These are phyloP conservation scores for Echinochloa phyllopogon DNA, from an alignment of 176 grass and related monocot genomes.

Conservation along the genomic window DNA sequence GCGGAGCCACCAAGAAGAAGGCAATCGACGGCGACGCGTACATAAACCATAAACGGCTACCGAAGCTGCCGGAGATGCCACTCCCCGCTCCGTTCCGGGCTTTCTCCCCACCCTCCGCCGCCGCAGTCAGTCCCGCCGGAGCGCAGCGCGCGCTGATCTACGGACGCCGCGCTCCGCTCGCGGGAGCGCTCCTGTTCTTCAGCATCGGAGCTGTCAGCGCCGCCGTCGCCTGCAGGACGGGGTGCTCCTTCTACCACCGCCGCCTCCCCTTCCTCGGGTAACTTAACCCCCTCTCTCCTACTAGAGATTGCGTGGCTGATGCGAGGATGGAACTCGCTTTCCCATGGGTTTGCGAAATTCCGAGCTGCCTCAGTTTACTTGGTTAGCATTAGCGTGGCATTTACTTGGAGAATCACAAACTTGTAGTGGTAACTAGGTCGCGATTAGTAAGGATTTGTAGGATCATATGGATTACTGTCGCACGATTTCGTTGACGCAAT, in stretches of 20 bases:
- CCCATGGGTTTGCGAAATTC: not conserved
- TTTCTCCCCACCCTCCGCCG: slow-evolving; percentile 29
- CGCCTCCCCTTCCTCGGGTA: slow-evolving; percentile 54
- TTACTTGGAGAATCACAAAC: not conserved
- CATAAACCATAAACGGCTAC: slow-evolving; percentile 27
- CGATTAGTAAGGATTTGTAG: not conserved
- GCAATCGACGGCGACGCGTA: slow-evolving; percentile 8
- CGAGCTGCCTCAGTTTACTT: not conserved
- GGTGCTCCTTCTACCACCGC: slow-evolving; percentile 54
- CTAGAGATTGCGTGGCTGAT: slow-evolving; percentile 8
- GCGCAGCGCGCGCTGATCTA: slow-evolving; percentile 17
- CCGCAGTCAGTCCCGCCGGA: slow-evolving; percentile 13
- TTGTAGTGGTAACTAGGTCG: not conserved
- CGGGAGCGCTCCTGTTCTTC: slow-evolving; percentile 56
- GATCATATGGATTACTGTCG: not conserved
- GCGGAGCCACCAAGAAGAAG: not conserved
- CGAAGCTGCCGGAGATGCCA: slow-evolving; percentile 45
- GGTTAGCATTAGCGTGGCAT: not conserved
- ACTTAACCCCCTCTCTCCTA: not conserved
- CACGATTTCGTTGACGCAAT: not conserved
- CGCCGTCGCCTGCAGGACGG: slow-evolving; percentile 55
- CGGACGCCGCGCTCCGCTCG: slow-evolving; percentile 31
- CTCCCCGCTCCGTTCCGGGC: slow-evolving; percentile 42
- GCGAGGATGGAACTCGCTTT: not conserved
- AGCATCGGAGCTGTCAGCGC: slow-evolving; percentile 57